Base-by-base conservation (phyloP, 148 eudicot genomes). In the Suaeda aralocaspica region DNA sequence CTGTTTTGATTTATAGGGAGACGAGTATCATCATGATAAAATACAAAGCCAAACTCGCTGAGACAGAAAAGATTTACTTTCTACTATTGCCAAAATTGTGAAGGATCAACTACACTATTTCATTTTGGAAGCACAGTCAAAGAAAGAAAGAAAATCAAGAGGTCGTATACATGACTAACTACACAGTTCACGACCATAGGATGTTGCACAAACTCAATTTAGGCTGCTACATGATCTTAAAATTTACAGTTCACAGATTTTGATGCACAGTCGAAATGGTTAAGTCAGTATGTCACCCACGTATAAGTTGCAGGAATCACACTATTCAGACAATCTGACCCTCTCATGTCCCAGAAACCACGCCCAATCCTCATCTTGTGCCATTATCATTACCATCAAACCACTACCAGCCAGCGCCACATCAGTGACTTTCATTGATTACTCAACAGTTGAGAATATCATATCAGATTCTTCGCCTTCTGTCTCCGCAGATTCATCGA, bases 391-490 rank as follows among this genome's bases (percentile, higher is more conserved):
- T 16, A 53, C 33, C 61, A 59, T 22, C 2, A 18, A 26, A 36
- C 48, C 31, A 39, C 42, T 64, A 46, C 6, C 0, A 3, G n/a
- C n/a, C n/a, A n/a, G n/a, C n/a, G n/a, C n/a, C n/a, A n/a, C n/a
- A n/a, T n/a, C n/a, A n/a, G n/a, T n/a, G n/a, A 24, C 24, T 6
- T 9, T 16, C 48, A 26, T 22, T 15, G 31, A 7, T 50, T 68
- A 78, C 60, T 73, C 77, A 0, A 22, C 14, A n/a, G 49, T 45
- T 26, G 77, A 69, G 6, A 78, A 46, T 52, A 83, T 63, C 79
- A 81, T 67, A 49, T 78, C 79, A 31, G 85, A 66, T 77, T 75
- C 86, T 52, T 77, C 79, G 24, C 67, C 65, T 57, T 77, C 75
- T n/a, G 46, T 56, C 26, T 74, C 83, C 46, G 68, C 80, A 19